phyloP scores from a whole-genome alignment of 768 basidiomycete species.

The Obba rivulosa region DNA sequence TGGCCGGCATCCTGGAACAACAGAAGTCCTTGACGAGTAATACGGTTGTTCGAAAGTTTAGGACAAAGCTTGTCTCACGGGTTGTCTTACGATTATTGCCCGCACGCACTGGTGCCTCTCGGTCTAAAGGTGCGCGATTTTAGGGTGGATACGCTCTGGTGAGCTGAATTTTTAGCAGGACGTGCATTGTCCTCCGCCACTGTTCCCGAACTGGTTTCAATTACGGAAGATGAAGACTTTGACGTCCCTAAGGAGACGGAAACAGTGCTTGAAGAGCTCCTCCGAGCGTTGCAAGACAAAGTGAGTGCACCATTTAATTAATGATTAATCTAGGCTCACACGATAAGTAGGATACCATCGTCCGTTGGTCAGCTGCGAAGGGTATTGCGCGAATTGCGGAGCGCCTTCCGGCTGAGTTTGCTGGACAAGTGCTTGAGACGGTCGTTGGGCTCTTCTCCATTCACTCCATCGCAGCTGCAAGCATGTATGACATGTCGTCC shows the following conservation, averaged over 20 bases:
- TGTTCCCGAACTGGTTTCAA: constrained; percentile 4
- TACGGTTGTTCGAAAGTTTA: constrained; percentile 63
- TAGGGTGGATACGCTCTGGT: not conserved
- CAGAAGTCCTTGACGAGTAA: constrained; percentile 43
- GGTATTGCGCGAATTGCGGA: constrained; percentile 81
- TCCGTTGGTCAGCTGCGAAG: constrained; percentile 94
- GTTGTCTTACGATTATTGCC: constrained; percentile 60
- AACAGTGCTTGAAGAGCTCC: constrained; percentile 61
- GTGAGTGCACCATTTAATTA: constrained; percentile 33
- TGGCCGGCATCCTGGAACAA: constrained; percentile 39
- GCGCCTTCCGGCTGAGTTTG: constrained; percentile 70
- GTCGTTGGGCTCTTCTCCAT: constrained; percentile 72
- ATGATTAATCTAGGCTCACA: constrained; percentile 2
- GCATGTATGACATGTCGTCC: constrained; percentile 65
- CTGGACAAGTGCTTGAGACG: constrained; percentile 77
- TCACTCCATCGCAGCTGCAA: constrained; percentile 61
- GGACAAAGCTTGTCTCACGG: constrained; percentile 63
- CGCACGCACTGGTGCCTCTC: constrained; percentile 26
- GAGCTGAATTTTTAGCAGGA: constrained; percentile 9
- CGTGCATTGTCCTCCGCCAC: constrained; percentile 12
- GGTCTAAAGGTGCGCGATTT: constrained; percentile 2
- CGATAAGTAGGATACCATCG: constrained; percentile 74
- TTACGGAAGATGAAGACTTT: constrained; percentile 33
- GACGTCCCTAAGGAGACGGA: constrained; percentile 83
- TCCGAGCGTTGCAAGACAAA: constrained; percentile 74